Evolutionary conservation across 2,329 filamentous ascomycete species (phyloP), one percentile per base, ranked within the genome.

Genomic region (Tolypocladium capitatum): DNA sequence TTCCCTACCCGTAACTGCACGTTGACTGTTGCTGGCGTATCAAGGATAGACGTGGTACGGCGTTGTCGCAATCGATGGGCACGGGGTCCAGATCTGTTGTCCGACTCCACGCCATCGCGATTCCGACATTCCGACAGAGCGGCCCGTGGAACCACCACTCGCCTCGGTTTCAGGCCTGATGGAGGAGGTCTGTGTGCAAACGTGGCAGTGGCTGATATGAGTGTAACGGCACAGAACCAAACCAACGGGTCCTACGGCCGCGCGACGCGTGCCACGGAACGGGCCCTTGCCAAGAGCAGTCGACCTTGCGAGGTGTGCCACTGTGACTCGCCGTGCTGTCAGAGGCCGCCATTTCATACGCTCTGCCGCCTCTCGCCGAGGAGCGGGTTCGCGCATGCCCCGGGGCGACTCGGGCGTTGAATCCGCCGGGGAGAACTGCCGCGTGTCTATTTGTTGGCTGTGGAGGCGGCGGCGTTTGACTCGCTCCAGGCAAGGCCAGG

Each of bases 231-330:
- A 48, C 47, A 48, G 43, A 35, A 41, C 43, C 47, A 32, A 43
- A 16, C 31, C 47, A 42, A 43, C 47, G 47, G 47, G 31, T 42
- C 18, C 43, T 16, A 14, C 21, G 3, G 21, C 21, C 7, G 36
- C 21, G 36, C 6, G 36, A 42, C 16, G 28, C 16, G 24, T 41
- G 38, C 24, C 24, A 31, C 43, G 35, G 13, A 27, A 32, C 44
- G 43, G 18, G 33, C 47, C 38, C 55, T 61, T 62, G 55, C 63
- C 61, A 56, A 62, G 58, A 61, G 47, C 46, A 63, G 63, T 52
- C 54, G 57, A 51, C 51, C 59, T 65, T 65, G 63, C 62, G 62
- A 65, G 51, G 31, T 49, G 43, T 48, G 31, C 42, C 28, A 27
- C 49, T 33, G 27, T 47, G 41, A 40, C 46, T 51, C 40, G 20